phyloP scores from a whole-genome alignment of 2,329 filamentous ascomycete species.

The Aureobasidium sp. region DNA sequence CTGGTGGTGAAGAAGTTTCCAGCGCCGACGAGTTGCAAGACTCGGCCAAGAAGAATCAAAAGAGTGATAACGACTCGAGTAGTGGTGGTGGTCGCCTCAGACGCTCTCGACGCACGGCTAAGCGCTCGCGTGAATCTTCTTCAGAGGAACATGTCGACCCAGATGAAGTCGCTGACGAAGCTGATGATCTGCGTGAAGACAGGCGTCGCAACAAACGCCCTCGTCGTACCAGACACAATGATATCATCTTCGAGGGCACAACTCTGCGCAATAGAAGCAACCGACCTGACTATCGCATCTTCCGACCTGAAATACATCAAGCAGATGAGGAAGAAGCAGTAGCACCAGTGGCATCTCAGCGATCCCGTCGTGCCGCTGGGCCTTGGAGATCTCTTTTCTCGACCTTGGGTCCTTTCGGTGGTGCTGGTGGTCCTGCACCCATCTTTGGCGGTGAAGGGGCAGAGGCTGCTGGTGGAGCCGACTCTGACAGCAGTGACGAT shows the following conservation, averaged over 20 bases:
- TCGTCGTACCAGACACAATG: slow-evolving; percentile 21
- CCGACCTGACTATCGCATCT: slow-evolving; percentile 78
- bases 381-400: slow-evolving; percentile 76
- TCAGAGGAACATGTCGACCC: slow-evolving; percentile 34
- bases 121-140: slow-evolving; percentile 34
- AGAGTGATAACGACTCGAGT: slow-evolving; percentile 29
- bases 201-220: slow-evolving; percentile 37
- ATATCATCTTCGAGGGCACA: slow-evolving; percentile 39
- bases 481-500: slow-evolving; percentile 96
- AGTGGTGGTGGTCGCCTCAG: slow-evolving; percentile 38
- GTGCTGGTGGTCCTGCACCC: slow-evolving; percentile 65
- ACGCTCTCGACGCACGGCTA: slow-evolving; percentile 46
- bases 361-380: slow-evolving; percentile 49
- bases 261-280: slow-evolving; percentile 58
- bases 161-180: slow-evolving; percentile 49
- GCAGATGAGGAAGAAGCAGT: slow-evolving; percentile 64
- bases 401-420: slow-evolving; percentile 87
- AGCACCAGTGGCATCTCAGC: slow-evolving; percentile 53
- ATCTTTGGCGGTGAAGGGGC: slow-evolving; percentile 68
- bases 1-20: slow-evolving; percentile 37
- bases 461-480: slow-evolving; percentile 68
- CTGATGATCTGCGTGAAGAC: slow-evolving; percentile 51
- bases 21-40: slow-evolving; percentile 15
- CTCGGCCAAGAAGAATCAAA: slow-evolving; percentile 24
- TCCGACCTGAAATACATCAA: slow-evolving; percentile 63